Base-by-base conservation (phyloP, 768 basidiomycete genomes). In the Crassisporium funariophilum region DNA sequence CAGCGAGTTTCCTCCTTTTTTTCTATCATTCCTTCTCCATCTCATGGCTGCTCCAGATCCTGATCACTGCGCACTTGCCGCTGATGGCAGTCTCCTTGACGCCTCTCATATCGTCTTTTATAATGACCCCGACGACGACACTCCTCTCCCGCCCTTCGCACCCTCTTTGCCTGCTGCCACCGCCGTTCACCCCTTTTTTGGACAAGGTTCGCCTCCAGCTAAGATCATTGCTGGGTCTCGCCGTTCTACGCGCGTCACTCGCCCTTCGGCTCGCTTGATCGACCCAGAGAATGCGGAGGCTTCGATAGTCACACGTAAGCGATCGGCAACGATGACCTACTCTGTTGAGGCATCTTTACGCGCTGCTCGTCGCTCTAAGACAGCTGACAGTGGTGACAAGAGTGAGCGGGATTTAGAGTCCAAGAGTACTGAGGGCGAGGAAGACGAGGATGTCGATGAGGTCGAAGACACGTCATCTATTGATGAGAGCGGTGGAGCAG, bases 101-200 rank as follows among this genome's bases (percentile, higher is more conserved):
- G 45, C 45, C 37, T 37, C 24, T 19, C 10, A 46, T 27, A 46
- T 46, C 22, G 24, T 23, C 16, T 46, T 21, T 34, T 22, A 23
- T 38, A 36, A 46, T 17, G 37, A 46, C 36, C 24, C 34, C 23
- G 45, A 46, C 29, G 45, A 46, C 23, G 20, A 23, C 8, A 13
- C 27, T 16, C 25, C 36, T 20, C 21, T 46, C 36, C 35, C 35
- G 16, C 35, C 43, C 0, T 22, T 21, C 23, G 31, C 29, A 29
- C 43, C 23, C 43, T 12, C 33, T 8, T 22, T 24, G 23, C 34
- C 43, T 44, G 27, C 43, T n/a, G 35, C 27, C 35, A 22, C 31
- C 16, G 21, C 31, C 9, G 15, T 35, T 33, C 43, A 44, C 16
- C 13, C 43, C 23, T 43, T 35, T 34, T 44, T 44, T 34, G 23